phyloP scores from a whole-genome alignment of 2,329 filamentous ascomycete species.

The Ophiostoma perfectum region DNA sequence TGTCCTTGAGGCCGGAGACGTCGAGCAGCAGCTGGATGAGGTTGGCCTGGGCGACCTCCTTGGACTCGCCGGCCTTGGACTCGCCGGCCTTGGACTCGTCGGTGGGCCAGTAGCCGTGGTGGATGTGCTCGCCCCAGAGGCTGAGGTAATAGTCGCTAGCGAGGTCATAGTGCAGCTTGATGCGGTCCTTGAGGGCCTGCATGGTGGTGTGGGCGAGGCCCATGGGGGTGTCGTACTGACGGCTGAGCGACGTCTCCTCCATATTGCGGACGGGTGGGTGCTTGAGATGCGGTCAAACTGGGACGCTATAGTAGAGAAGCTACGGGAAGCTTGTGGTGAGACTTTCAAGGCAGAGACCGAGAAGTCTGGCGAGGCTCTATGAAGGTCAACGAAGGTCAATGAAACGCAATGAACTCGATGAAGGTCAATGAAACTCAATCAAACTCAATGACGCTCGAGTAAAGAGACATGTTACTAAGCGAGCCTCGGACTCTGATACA shows the following conservation, averaged over 20 bases:
- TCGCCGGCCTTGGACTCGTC: constrained; percentile 39
- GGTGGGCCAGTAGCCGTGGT: constrained; percentile 56
- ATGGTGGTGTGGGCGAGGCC: constrained; percentile 43
- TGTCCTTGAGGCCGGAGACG: constrained; percentile 36
- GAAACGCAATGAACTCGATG: no score
- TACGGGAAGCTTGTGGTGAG: no score
- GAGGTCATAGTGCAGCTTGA: constrained; percentile 57
- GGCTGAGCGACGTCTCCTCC: constrained; percentile 33
- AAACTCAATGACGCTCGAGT: no score
- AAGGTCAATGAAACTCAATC: no score
- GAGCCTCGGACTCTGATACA: not conserved
- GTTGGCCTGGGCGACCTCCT: constrained; percentile 53
- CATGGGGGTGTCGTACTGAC: constrained; percentile 43
- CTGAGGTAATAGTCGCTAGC: constrained; percentile 58
- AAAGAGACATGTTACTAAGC: not conserved
- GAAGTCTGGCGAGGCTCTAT: no score
- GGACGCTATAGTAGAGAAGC: no score
- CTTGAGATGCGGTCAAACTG: not conserved
- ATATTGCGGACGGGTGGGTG: not conserved
- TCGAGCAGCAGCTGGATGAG: constrained; percentile 52
- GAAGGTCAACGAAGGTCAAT: not conserved
- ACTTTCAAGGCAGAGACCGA: no score
- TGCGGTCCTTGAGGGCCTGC: constrained; percentile 51
- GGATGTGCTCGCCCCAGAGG: constrained; percentile 59
- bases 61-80: constrained; percentile 45